phyloP scores from a whole-genome alignment of 345 rosid genomes.

The Moricandia moricandioides region DNA sequence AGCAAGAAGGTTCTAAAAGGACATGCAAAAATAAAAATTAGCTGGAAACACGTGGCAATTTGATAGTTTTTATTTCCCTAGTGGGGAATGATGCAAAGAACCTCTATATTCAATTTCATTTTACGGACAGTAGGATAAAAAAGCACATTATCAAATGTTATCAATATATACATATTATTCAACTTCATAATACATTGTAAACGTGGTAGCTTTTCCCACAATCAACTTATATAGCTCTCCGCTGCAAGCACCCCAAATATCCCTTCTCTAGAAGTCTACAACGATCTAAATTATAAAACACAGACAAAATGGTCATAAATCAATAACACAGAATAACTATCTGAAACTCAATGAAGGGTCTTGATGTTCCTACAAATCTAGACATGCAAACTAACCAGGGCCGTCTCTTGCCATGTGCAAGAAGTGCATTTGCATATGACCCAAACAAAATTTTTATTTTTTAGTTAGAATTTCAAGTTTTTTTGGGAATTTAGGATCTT shows the following conservation, averaged over 20 bases:
- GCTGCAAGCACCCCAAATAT: neutral
- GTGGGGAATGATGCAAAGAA: constrained; percentile 34
- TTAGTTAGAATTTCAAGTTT: no score
- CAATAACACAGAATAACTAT: neutral
- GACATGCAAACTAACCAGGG: neutral
- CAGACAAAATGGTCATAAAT: neutral
- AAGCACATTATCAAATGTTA: neutral
- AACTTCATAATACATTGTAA: neutral
- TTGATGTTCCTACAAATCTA: neutral
- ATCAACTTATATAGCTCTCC: neutral
- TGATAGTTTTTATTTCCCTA: constrained; percentile 14
- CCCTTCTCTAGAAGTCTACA: neutral
- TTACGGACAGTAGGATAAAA: neutral
- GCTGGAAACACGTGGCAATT: constrained; percentile 38
- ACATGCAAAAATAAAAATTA: constrained; percentile 21
- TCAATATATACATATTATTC: neutral
- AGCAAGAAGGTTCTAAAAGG: constrained; percentile 17
- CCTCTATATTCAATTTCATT: constrained; percentile 6
- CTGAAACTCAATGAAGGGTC: neutral
- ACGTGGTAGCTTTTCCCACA: neutral
- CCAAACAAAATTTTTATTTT: no score
- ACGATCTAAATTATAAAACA: neutral
- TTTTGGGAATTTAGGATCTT: no score
- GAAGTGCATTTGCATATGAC: no score
- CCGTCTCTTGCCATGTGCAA: no score